These are phyloP conservation scores for Suillus plorans DNA, from an alignment of 768 basidiomycete genomes.

Conservation along the genomic window DNA sequence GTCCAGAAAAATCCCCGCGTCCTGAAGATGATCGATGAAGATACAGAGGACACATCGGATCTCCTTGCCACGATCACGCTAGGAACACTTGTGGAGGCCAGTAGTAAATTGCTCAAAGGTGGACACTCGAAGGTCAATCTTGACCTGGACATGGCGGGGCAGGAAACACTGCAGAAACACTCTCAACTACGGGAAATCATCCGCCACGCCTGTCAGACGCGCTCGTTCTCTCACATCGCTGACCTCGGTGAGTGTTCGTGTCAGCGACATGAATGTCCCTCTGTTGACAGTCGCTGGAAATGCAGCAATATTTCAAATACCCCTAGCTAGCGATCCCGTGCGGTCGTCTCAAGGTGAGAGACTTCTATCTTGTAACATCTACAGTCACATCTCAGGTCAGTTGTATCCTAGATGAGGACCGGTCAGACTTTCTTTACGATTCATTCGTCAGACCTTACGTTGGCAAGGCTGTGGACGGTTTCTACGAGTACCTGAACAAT, in stretches of 20 bases:
- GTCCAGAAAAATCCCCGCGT: too few species aligned
- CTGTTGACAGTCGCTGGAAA: background rate
- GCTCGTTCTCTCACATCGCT: background rate
- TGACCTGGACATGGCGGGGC: background rate
- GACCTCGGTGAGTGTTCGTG: background rate
- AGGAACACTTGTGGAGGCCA: too few species aligned
- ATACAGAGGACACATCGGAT: too few species aligned
- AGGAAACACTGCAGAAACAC: background rate
- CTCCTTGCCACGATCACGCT: too few species aligned
- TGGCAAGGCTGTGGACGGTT: constrained; percentile 13
- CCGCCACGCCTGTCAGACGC: background rate
- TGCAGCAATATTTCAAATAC: background rate
- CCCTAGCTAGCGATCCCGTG: too few species aligned
- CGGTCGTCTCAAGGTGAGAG: background rate
- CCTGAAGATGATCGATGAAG: too few species aligned
- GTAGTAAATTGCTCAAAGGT: background rate
- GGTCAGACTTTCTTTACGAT: background rate
- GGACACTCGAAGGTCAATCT: background rate
- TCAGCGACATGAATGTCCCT: background rate
- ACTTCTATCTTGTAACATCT: background rate
- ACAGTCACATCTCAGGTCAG: background rate
- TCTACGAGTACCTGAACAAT: constrained; percentile 18
- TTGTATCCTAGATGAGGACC: background rate
- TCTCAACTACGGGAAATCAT: too few species aligned
- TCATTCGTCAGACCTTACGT: constrained; percentile 6